Evolutionary conservation across 2,329 filamentous ascomycete genomes (phyloP).

Genomic region (Lachnellula subtilissima): DNA sequence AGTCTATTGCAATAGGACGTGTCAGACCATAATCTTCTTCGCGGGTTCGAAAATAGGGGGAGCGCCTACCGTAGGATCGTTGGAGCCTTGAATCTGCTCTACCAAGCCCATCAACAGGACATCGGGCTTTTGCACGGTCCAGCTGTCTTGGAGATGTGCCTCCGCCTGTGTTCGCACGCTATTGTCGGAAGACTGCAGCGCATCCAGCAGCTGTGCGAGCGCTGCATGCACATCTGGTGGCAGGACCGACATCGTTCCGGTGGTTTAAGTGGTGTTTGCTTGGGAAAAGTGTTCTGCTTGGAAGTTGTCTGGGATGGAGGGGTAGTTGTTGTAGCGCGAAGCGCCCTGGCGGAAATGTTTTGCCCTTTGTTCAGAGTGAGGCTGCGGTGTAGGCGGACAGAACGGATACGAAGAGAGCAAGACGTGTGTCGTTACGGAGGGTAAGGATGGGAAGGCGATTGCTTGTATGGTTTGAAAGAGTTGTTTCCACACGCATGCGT

Average conservation of each 20-base stretch:
- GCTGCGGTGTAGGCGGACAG: not conserved
- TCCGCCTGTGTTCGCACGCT: constrained; percentile 78
- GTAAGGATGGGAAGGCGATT: not conserved
- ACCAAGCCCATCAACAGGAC: constrained; percentile 89
- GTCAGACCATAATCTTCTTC: not conserved
- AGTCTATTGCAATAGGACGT: constrained; percentile 47
- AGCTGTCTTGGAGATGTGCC: constrained; percentile 84
- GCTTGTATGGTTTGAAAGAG: not conserved
- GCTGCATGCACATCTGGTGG: constrained; percentile 78
- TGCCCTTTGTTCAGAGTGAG: not conserved
- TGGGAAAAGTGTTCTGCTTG: not conserved
- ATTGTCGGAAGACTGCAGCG: constrained; percentile 88
- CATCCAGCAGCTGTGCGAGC: constrained; percentile 80
- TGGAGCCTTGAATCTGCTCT: constrained; percentile 81
- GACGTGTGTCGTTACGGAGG: not conserved
- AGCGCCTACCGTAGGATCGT: constrained; percentile 34
- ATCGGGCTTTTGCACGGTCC: constrained; percentile 77
- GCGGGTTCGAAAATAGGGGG: not conserved
- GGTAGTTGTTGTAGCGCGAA: not conserved
- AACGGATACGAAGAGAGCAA: not conserved
- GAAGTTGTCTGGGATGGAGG: not conserved
- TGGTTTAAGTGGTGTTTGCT: not conserved
- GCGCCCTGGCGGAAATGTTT: not conserved
- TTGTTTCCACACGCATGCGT: too few relatives aligned
- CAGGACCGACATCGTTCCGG: constrained; percentile 69